These are phyloP conservation scores for Dictyostelium citrinum DNA, from an alignment of 78 protist species.

Conservation along the genomic window DNA sequence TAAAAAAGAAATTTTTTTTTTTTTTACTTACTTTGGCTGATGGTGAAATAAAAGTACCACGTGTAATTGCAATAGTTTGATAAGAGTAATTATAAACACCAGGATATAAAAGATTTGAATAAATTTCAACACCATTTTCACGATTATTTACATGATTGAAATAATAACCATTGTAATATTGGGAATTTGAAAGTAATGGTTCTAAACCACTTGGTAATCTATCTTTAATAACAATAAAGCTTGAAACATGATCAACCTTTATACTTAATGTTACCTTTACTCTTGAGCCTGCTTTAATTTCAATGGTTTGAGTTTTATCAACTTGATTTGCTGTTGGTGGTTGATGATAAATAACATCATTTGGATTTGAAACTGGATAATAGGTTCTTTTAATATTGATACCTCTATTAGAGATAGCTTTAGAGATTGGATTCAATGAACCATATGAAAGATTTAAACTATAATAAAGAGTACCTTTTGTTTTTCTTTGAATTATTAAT, in stretches of 20 bases:
- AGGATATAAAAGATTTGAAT: slow-evolving; percentile 3
- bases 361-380: background rate
- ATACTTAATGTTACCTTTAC: slow-evolving; percentile 14
- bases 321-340: background rate
- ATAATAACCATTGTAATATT: background rate
- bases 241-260: background rate
- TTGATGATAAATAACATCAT: background rate
- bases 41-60: slow-evolving; percentile 39
- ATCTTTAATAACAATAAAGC: slow-evolving; percentile 30
- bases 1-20: background rate
- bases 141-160: slow-evolving; percentile 4
- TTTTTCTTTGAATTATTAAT: slow-evolving; percentile 16
- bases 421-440: background rate
- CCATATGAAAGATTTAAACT: slow-evolving; percentile 13
- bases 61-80: background rate
- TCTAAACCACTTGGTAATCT: slow-evolving; percentile 52
- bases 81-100: background rate
- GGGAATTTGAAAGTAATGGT: background rate
- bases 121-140: slow-evolving; percentile 45
- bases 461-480: slow-evolving; percentile 5
- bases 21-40: slow-evolving; percentile 6
- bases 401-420: background rate
- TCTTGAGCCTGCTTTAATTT: slow-evolving; percentile 27
- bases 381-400: background rate
- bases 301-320: background rate